Base-by-base conservation (phyloP, 78 protist genomes). In the Mastigamoeba balamuthi region DNA sequence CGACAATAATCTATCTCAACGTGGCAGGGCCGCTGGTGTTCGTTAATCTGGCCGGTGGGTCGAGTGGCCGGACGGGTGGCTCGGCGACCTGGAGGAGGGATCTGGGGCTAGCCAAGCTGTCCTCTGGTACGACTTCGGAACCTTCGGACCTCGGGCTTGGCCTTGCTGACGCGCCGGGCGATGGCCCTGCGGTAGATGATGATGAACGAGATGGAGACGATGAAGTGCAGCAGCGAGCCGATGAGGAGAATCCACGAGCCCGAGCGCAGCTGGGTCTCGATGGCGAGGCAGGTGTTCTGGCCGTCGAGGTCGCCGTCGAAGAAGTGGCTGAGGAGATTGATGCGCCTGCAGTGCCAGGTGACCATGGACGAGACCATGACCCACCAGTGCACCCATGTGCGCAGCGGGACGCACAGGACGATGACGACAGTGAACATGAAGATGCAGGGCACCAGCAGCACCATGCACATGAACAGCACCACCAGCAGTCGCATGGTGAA, bases 171-270 rank as follows among this genome's bases (percentile, higher is more conserved):
- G n/a, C n/a, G n/a, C n/a, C n/a, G n/a, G n/a, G n/a, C n/a, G n/a
- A 66, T 27, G 30, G 70, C 70, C 30, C 25, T 1, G 42, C 37
- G 70, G 37, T 43, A 66, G 8, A 10, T 0, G 27, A 5, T 41
- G 37, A 6, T 2, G 2, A 66, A 27, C 29, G 37, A 10, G 6
- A 3, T 0, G 7, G 25, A 1, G 63, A 10, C 37, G 39, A 74
- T 1, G n/a, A 29, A 23, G 69, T 4, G 9, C 35, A 52, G 0
- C 44, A 74, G 29, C 23, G 6, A 8, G 1, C 70, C 83, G 8
- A 27, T 6, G 68, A 78, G 71, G 23, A 78, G 77, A 5, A 71
- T 1, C 83, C 83, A 78, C 40, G 77, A 71, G 7, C 83, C 83
- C 27, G 0, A n/a, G 27, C 69, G 35, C n/a, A 78, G 75, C 29